These are phyloP conservation scores for Mycena pura DNA, from an alignment of 768 basidiomycete species.

Conservation along the genomic window DNA sequence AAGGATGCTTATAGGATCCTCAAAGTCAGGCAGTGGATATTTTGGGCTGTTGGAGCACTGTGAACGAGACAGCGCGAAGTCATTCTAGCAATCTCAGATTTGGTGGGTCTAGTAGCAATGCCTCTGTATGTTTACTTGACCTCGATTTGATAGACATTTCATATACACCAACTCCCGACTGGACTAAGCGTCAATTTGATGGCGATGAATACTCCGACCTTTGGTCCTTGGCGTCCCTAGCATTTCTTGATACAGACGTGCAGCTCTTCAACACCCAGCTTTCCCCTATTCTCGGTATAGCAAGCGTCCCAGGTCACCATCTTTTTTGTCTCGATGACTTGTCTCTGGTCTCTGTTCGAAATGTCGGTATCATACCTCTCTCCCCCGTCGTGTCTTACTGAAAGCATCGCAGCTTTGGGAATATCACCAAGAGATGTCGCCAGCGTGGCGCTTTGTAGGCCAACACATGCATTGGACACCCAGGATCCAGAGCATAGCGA, in stretches of 20 bases:
- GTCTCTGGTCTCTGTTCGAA: constrained; percentile 27
- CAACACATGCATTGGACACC: constrained; percentile 38
- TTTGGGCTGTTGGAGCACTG: constrained; percentile 1
- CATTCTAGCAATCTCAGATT: background rate
- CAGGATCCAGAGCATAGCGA: constrained; percentile 31
- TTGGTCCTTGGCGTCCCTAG: constrained; percentile 28
- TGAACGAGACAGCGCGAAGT: background rate
- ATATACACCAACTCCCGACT: constrained; percentile 27
- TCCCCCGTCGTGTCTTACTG: background rate
- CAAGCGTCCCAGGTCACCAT: constrained; percentile 26
- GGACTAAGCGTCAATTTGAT: constrained; percentile 22
- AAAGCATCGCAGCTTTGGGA: constrained; percentile 31
- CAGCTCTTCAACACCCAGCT: constrained; percentile 8
- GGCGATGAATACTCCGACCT: constrained; percentile 17
- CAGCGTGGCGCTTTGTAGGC: constrained; percentile 43
- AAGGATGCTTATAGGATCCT: background rate
- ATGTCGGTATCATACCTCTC: constrained; percentile 20
- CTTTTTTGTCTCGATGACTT: constrained; percentile 31
- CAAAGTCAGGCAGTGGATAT: background rate
- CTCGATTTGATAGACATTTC: constrained; percentile 26
- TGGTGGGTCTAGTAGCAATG: background rate
- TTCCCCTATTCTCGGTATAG: constrained; percentile 9
- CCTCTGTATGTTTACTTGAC: constrained; percentile 26
- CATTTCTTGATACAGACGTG: constrained; percentile 21
- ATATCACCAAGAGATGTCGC: constrained; percentile 38